phyloP scores from a whole-genome alignment of 805 yeast genomes.

The Wickerhamomyces strasburgensis region DNA sequence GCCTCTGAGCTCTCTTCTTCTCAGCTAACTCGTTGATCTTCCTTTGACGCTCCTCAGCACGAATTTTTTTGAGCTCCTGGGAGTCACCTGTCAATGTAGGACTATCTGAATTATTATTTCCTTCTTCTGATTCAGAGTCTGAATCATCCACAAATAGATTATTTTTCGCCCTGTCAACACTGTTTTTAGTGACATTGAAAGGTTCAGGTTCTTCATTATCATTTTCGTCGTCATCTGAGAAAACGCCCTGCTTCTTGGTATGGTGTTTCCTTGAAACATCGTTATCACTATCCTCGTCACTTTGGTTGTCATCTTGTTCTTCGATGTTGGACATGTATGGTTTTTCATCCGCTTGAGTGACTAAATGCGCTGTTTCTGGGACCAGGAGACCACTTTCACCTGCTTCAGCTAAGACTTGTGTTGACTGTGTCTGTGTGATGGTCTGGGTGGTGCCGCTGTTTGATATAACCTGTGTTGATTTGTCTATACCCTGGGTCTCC shows the following conservation, averaged over 20 bases:
- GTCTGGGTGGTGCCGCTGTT: background rate
- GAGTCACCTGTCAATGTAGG: background rate
- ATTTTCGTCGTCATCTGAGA: slow-evolving; percentile 4
- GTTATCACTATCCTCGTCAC: background rate
- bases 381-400: no score
- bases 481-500: no score
- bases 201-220: slow-evolving; percentile 1
- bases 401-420: no score
- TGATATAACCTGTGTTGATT: background rate
- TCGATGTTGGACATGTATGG: background rate
- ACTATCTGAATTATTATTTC: slow-evolving; percentile 1
- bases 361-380: no score
- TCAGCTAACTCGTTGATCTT: slow-evolving; percentile 19
- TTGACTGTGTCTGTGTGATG: no score
- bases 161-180: background rate
- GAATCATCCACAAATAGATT: slow-evolving; percentile 17
- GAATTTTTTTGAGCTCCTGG: slow-evolving; percentile 2
- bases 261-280: background rate
- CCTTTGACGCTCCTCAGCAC: slow-evolving; percentile 7
- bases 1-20: slow-evolving; percentile 20
- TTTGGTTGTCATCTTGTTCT: slow-evolving; percentile 1
- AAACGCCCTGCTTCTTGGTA: background rate
- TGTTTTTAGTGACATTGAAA: background rate
- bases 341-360: background rate
- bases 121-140: slow-evolving; percentile 6